Base-by-base conservation (phyloP, 176 grass and related monocot species). In the Thalia dealbata region DNA sequence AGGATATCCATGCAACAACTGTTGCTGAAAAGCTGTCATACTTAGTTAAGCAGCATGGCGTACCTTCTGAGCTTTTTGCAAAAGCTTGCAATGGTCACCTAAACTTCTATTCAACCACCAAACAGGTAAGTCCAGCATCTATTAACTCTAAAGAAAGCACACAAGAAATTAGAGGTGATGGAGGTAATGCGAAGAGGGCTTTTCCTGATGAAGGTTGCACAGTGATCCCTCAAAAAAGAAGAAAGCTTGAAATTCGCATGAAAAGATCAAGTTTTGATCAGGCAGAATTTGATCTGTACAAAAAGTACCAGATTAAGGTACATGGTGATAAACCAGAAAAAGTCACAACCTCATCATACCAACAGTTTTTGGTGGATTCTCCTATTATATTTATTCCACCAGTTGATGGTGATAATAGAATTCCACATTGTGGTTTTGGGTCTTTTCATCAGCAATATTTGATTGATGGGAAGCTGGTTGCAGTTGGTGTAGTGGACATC, bases 371-470 rank as follows among this genome's bases (percentile, higher is more conserved):
- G 28, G 89, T 97, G 38, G 95, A 86, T 59, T 91, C 90, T 65
- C 95, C 95, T 16, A 92, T 92, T 7, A 59, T 85, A 19, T 92
- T 86, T 82, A 42, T 88, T 42, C 85, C 87, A 76, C 85, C 91
- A 75, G 56, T 25, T 46, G 75, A 74, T 73, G 81, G 78, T 86
- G 86, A 84, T 79, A 69, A 83, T 62, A 75, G 70, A 62, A 73
- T 92, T 84, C 85, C 90, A 28, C 70, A 78, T 65, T 91, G 87
- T 74, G 95, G 95, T 13, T 90, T 88, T 69, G 95, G 95, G 48
- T 97, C 95, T 76, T 97, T 97, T 73, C 95, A 97, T 85, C 95
- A 92, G 81, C 95, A 91, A 54, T 92, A 97, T 62, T 80, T 91
- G 85, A 84, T 97, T 80, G 85, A 97, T 81, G 95, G 95, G 76